phyloP scores from a whole-genome alignment of 495 filamentous ascomycete species.

The Cudoniella acicularis region DNA sequence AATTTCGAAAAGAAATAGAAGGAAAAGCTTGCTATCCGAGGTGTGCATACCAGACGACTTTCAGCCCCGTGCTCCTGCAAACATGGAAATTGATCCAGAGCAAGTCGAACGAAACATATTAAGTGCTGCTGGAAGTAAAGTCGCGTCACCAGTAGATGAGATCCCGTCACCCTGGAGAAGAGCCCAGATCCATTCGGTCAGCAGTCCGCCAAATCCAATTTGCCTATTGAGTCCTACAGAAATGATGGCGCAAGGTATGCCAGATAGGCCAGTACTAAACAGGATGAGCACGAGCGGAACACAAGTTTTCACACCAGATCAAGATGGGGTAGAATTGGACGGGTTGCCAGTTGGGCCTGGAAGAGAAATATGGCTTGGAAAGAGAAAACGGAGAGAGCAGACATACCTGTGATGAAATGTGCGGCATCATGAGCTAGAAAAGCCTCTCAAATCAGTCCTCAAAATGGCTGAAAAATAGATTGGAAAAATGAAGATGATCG shows the following conservation, averaged over 20 bases:
- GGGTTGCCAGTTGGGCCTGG: slow-evolving; percentile 23
- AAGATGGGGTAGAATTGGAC: slow-evolving; percentile 23
- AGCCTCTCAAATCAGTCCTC: too few relatives aligned
- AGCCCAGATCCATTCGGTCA: background rate
- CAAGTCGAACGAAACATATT: slow-evolving; percentile 6
- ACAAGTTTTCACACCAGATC: slow-evolving; percentile 15
- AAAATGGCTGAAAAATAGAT: background rate
- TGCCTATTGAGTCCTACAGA: background rate
- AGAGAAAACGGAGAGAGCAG: slow-evolving; percentile 13
- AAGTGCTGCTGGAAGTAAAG: slow-evolving; percentile 7
- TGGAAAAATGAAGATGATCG: background rate
- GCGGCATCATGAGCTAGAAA: too few relatives aligned
- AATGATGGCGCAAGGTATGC: background rate
- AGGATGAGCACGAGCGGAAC: slow-evolving; percentile 23
- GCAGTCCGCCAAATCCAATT: background rate
- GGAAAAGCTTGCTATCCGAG: slow-evolving; percentile 27
- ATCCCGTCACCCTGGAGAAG: background rate
- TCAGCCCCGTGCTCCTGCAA: background rate
- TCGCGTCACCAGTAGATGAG: slow-evolving; percentile 9
- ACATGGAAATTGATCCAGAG: background rate
- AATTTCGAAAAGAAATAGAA: background rate
- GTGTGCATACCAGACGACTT: slow-evolving; percentile 21
- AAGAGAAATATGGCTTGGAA: slow-evolving; percentile 12
- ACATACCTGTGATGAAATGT: slow-evolving; percentile 13
- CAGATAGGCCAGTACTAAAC: slow-evolving; percentile 2